Evolutionary conservation across 495 filamentous ascomycete species (phyloP), one percentile per base, ranked within the genome.

Genomic region (Hyaloscypha bicolor): DNA sequence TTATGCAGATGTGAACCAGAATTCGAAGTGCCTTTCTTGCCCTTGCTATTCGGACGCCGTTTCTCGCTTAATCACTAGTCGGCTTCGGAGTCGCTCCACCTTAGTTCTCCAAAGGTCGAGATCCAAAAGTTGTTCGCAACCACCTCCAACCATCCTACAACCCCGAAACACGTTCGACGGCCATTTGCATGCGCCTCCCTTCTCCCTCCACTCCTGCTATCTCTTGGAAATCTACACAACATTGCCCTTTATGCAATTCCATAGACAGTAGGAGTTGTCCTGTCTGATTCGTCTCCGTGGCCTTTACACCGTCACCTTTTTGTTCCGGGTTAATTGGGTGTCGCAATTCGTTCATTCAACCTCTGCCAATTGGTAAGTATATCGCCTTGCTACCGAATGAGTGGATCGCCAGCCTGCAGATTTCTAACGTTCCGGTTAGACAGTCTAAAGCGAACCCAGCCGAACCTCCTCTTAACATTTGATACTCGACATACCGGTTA

Each of bases 141-240:
- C 11, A 48, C 42, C 16, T 48, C 42, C 42, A 48, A 6, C 35
- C 12, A 48, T 4, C 42, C 53, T 55, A 25, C 53, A 33, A 51
- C 53, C 62, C 19, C 56, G 30, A 35, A 60, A 32, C 9, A 21
- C 2, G 5, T 33, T 14, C 2, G 19, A 62, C 69, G 71, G 67
- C 63, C 37, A 65, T 55, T 66, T 64, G 73, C 65, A 64, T 66
- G 61, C 71, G 73, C 66, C 69, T 57, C 66, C 61, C 62, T 48
- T 68, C 64, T 61, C 64, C 63, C 67, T 70, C 63, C 66, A 71
- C 61, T 58, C 63, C 55, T 19, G 29, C 58, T 56, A 56, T 64
- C 63, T 56, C 52, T 64, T 52, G 66, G 64, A 53, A 32, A 39
- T 32, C 33, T 39, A 33, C 48, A 48, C 52, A 68, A 55, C 25